Evolutionary conservation across 768 basidiomycete genomes (phyloP).

Genomic region (Kondoa malvinella): DNA sequence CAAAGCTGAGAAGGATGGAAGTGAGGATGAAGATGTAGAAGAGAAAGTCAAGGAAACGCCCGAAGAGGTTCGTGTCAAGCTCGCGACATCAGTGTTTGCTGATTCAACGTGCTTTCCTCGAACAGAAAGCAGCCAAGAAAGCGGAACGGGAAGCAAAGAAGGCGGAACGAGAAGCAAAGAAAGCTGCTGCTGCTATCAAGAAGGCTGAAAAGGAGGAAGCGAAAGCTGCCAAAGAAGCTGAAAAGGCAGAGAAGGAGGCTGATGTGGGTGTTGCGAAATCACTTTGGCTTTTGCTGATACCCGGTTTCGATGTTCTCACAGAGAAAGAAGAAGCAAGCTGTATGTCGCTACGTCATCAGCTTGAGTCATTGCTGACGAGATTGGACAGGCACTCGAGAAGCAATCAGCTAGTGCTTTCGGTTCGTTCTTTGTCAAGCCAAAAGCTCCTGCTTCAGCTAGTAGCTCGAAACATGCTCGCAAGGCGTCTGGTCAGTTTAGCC

Average conservation of each 20-base stretch:
- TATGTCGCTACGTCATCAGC: slow-evolving; percentile 60
- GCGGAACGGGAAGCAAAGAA: slow-evolving; percentile 23
- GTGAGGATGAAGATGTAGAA: slow-evolving; percentile 4
- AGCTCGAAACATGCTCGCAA: background rate
- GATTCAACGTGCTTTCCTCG: background rate
- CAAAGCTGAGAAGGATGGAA: slow-evolving; percentile 10
- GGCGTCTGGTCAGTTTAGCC: background rate
- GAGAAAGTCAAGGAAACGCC: slow-evolving; percentile 3
- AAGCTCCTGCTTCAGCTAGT: background rate
- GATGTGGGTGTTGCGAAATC: background rate
- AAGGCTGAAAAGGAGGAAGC: slow-evolving; percentile 40
- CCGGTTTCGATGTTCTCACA: slow-evolving; percentile 5
- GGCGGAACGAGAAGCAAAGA: slow-evolving; percentile 16
- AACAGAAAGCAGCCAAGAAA: slow-evolving; percentile 12
- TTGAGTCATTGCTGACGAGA: background rate
- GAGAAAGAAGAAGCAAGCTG: slow-evolving; percentile 53
- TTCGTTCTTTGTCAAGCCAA: background rate
- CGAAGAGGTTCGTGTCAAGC: slow-evolving; percentile 4
- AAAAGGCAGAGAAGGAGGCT: slow-evolving; percentile 13
- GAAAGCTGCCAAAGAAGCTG: slow-evolving; percentile 38
- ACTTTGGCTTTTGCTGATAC: background rate
- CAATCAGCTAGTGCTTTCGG: background rate
- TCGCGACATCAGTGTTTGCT: background rate
- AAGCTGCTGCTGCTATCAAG: slow-evolving; percentile 25
- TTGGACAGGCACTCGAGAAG: too few relatives aligned